Conservation (phyloP, 2,329 filamentous ascomycete species). For the Elsinoe ampelina region DNA sequence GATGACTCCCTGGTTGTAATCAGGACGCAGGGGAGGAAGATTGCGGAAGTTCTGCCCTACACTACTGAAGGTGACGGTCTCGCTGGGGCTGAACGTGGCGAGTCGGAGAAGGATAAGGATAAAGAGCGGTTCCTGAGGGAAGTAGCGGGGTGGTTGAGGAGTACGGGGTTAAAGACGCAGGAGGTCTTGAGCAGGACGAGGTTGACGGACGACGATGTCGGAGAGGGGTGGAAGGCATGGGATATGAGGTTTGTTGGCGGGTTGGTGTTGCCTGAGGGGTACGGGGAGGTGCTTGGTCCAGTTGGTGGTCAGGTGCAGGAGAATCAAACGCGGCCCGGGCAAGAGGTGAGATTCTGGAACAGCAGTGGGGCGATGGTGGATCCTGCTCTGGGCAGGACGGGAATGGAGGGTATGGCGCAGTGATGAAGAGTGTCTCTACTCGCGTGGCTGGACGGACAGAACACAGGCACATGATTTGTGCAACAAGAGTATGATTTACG, state of each 20-base stretch:
- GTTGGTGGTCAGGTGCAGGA: neutral
- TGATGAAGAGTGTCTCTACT: neutral
- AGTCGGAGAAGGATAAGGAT: slow-evolving; percentile 14
- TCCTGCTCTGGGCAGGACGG: neutral
- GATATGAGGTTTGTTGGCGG: slow-evolving; percentile 20
- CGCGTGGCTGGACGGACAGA: no score
- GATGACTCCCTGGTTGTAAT: slow-evolving; percentile 28
- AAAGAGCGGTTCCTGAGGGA: slow-evolving; percentile 13
- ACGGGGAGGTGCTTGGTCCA: neutral
- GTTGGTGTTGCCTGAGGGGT: slow-evolving; percentile 18
- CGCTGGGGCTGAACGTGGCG: neutral
- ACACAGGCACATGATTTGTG: no score
- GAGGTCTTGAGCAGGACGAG: slow-evolving; percentile 14
- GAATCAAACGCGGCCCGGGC: neutral
- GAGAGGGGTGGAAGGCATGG: slow-evolving; percentile 15
- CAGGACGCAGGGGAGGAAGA: slow-evolving; percentile 13
- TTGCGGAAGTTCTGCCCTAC: slow-evolving; percentile 3
- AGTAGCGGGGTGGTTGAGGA: slow-evolving; percentile 20
- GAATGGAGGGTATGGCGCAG: neutral
- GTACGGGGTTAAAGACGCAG: slow-evolving; percentile 14
- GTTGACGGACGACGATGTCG: slow-evolving; percentile 13
- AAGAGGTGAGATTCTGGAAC: neutral
- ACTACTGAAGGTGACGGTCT: neutral
- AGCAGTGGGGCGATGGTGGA: neutral
- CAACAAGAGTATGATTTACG: neutral